Evolutionary conservation across 805 yeast species (phyloP), one percentile per base, ranked within the genome.

Genomic region (Sungouiozyma intestinalis): DNA sequence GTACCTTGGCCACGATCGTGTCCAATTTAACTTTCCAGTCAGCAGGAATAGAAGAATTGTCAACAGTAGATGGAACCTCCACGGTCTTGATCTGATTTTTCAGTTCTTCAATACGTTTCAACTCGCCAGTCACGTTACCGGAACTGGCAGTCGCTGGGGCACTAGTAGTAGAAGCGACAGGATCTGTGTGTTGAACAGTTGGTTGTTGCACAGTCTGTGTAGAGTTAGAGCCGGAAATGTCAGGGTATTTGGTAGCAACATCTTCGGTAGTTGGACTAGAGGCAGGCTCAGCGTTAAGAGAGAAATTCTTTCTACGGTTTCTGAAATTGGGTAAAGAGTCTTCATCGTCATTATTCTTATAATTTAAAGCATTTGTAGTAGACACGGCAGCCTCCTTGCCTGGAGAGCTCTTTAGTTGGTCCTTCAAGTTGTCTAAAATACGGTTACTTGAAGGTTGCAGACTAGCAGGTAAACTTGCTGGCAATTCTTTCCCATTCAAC

Each of bases 401-500:
- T 24, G 43, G 34, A 32, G 41, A 40, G 9, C 41, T 45, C 52
- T 51, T 66, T 46, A 67, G 40, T 43, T 61, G 62, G 42, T 78
- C 73, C 62, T 88, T 90, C 60, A 87, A 76, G 40, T 77, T 74
- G 53, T 83, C 81, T 45, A 92, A 65, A 45, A 82, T 71, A 53
- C 79, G 77, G 33, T 82, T 74, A 6, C 94, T 82, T 2, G 95
- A 94, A 6, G 98, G 97, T 24, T 87, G 67, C 48, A 90, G 73
- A 56, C 87, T 94, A 2, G 94, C 86, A 2, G 97, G 97, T 41
- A 90, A 71, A 42, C 78, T 68, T 38, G 70, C 58, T 18, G 98
- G 98, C 40, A 92, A 65, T n/a, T 82, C 85, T 48, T 76, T 77
- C 2, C 97, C 97, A 56, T 87, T 88, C 57, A 90, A 67, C 48